Conservation (phyloP, 495 filamentous ascomycete genomes). For the Paragyromitra xinjiangensis region DNA sequence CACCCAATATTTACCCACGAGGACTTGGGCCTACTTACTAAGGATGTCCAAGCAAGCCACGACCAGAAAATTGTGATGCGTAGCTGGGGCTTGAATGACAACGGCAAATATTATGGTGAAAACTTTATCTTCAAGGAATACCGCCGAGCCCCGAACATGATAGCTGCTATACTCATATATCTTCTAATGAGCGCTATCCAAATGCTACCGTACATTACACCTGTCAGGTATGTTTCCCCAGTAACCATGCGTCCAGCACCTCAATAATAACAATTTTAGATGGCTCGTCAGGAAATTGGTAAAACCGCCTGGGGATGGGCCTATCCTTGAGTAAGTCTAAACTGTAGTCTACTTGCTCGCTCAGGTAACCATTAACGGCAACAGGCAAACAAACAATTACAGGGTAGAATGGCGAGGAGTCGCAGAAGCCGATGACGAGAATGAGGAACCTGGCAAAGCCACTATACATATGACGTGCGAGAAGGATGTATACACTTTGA, state of each 20-base stretch:
- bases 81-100: constrained; percentile 54
- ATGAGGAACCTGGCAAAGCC: constrained; percentile 53
- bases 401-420: constrained; percentile 54
- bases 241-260: too few species aligned
- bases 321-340: constrained; percentile 43
- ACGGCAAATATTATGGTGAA: constrained; percentile 51
- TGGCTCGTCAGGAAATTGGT: constrained; percentile 51
- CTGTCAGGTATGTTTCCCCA: constrained; percentile 43
- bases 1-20: constrained; percentile 43
- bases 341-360: neutral
- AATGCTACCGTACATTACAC: constrained; percentile 47
- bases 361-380: neutral
- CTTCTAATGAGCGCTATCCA: constrained; percentile 50
- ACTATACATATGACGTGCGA: constrained; percentile 43
- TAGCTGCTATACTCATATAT: constrained; percentile 50
- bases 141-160: constrained; percentile 37
- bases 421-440: constrained; percentile 55
- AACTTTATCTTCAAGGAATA: constrained; percentile 57
- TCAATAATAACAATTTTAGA: constrained; percentile 32
- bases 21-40: constrained; percentile 54
- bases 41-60: constrained; percentile 49
- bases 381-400: constrained; percentile 44
- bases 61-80: constrained; percentile 55
- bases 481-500: constrained; percentile 51
- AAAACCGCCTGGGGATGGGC: constrained; percentile 51